Evolutionary conservation across 768 basidiomycete species (phyloP), one percentile per base, ranked within the genome.

Genomic region (Kondoa subrosea): DNA sequence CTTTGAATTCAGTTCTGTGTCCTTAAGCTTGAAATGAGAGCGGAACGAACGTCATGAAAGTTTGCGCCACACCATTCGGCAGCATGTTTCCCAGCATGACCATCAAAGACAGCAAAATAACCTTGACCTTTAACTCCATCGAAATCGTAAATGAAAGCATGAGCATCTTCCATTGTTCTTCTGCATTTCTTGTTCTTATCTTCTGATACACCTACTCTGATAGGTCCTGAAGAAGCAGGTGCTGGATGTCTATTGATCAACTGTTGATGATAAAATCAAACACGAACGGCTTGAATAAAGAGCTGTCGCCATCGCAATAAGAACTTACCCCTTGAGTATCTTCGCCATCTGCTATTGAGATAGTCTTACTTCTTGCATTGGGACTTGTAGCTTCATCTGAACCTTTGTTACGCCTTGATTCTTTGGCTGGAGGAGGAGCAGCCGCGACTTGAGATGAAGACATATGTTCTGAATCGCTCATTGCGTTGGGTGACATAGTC

Each of bases 1-100:
- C 12, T 50, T 27, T 17, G 32, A n/a, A 62, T n/a, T n/a, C n/a
- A n/a, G n/a, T n/a, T n/a, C n/a, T n/a, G n/a, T n/a, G n/a, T n/a
- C 58, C 31, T 4, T 14, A 25, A 4, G 25, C 32, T 30, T 26
- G 40, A 56, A 65, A 8, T 4, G n/a, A 26, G 30, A 8, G 27
- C 8, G 4, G 8, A 27, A n/a, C 77, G 67, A 56, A 79, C 91
- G 81, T 91, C 85, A 75, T 97, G 91, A 78, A 99, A 99, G 77
- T 97, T 85, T 73, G 83, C 81, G 57, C 95, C 95, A 77, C 95
- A 97, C 92, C 93, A 97, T 77, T 99, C 95, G 30, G 95, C 95
- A 34, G 93, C 92, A 74, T 96, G 89, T 77, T 93, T 97, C 21
- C 95, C 95, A 0, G 95, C 95, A 76, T 99, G 95, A 1, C 95